Evolutionary conservation across 495 filamentous ascomycete species (phyloP).

Genomic region (Tuber magnatum): DNA sequence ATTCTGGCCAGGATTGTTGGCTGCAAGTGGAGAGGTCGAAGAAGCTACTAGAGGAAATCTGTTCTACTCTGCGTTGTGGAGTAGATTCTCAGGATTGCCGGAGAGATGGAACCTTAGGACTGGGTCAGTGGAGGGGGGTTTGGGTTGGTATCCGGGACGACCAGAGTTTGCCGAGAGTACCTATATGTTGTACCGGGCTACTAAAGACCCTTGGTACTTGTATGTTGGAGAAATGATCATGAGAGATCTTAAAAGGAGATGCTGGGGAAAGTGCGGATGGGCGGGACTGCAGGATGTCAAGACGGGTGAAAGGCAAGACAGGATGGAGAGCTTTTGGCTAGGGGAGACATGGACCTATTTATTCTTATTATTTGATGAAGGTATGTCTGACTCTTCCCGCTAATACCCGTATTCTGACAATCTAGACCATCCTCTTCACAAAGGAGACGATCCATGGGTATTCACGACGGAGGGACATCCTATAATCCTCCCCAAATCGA

Average conservation of each 20-base stretch:
- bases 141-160: constrained; percentile 89
- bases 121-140: constrained; percentile 75
- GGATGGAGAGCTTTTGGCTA: constrained; percentile 98
- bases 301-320: constrained; percentile 79
- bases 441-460: constrained; percentile 75
- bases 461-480: constrained; percentile 97
- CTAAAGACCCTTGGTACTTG: constrained; percentile 92
- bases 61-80: constrained; percentile 88
- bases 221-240: constrained; percentile 93
- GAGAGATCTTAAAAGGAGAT: constrained; percentile 77
- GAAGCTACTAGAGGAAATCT: constrained; percentile 85
- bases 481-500: constrained; percentile 61
- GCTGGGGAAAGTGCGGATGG: constrained; percentile 93
- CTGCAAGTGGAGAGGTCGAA: constrained; percentile 76
- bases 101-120: constrained; percentile 86
- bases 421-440: constrained; percentile 76
- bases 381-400: constrained; percentile 7
- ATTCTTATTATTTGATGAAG: constrained; percentile 71
- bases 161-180: constrained; percentile 96
- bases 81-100: constrained; percentile 80
- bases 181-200: constrained; percentile 85
- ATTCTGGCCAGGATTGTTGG: constrained; percentile 88
- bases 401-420: constrained; percentile 13
- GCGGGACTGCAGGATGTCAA: constrained; percentile 89
- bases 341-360: constrained; percentile 95